Percentiles rank a stretch among this genome's conserved stretches.
These are phyloP conservation scores for Tephrocybe sp. DNA, from an alignment of 768 basidiomycete species.

Conservation along the genomic window DNA sequence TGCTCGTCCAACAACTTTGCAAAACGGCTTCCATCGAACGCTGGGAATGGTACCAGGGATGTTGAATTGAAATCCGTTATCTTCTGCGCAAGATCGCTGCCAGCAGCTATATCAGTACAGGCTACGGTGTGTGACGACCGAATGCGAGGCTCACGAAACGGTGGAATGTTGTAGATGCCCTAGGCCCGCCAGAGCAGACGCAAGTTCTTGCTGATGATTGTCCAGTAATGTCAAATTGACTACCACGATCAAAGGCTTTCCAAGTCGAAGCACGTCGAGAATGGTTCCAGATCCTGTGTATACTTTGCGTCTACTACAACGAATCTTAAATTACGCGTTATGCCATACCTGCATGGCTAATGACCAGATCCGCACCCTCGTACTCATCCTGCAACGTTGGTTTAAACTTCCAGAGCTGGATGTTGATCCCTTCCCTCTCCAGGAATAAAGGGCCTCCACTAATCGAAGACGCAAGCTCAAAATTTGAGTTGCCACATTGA, in stretches of 20 bases:
- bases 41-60: conserved; percentile 56
- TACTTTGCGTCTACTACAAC: conserved; percentile 25
- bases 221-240: conserved; percentile 88
- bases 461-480: conserved; percentile 33
- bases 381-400: conserved; percentile 67
- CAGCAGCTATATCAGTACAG: neutral
- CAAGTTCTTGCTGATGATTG: conserved; percentile 92
- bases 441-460: conserved; percentile 22
- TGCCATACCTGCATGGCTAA: conserved; percentile 88
- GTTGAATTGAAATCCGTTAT: conserved; percentile 48
- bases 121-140: neutral
- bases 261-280: conserved; percentile 75
- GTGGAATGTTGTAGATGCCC: conserved; percentile 57
- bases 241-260: conserved; percentile 79
- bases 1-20: conserved; percentile 67
- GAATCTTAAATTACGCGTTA: neutral
- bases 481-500: conserved; percentile 74
- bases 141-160: conserved; percentile 47
- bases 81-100: conserved; percentile 51
- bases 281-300: conserved; percentile 88
- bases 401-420: conserved; percentile 76
- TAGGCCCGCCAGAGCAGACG: conserved; percentile 56
- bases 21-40: conserved; percentile 67
- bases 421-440: conserved; percentile 39
- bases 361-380: conserved; percentile 68